Evolutionary conservation across 176 grass and related monocot species (phyloP).

Genomic region (Themeda triandra): DNA sequence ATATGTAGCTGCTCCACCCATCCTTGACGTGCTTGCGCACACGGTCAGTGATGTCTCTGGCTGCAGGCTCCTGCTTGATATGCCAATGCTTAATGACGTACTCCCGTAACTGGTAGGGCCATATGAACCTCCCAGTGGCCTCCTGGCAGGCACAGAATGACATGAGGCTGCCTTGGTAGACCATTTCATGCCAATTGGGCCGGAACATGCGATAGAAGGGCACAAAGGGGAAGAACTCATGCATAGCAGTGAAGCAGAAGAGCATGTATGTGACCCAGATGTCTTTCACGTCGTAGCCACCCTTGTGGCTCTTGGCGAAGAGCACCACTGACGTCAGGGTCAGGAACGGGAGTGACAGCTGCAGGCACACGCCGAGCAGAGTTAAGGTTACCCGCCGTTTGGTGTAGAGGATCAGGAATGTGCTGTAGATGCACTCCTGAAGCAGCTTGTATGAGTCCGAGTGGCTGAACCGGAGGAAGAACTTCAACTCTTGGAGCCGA

Average conservation of each 20-base stretch:
- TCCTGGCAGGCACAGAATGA: neutral
- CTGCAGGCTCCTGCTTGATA: neutral
- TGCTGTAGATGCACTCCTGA: neutral
- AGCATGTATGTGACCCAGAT: neutral
- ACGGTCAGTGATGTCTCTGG: neutral
- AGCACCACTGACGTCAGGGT: neutral
- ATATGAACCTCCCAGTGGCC: neutral
- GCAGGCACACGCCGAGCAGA: neutral
- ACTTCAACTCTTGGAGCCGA: neutral
- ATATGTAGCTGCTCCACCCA: neutral
- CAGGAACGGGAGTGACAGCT: neutral
- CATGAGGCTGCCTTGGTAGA: neutral
- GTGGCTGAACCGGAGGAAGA: neutral
- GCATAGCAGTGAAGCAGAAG: neutral
- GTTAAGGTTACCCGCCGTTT: neutral
- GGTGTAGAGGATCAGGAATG: neutral
- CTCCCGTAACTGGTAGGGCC: neutral
- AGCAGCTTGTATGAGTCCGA: neutral
- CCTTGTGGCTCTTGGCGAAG: neutral
- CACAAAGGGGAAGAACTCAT: neutral
- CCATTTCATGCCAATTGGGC: neutral
- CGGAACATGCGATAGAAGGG: neutral
- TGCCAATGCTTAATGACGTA: neutral
- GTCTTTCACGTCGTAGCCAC: neutral
- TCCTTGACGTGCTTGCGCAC: neutral